Conservation (phyloP, 1,284 basidiomycete species). For the Cystobasidium sp. region DNA sequence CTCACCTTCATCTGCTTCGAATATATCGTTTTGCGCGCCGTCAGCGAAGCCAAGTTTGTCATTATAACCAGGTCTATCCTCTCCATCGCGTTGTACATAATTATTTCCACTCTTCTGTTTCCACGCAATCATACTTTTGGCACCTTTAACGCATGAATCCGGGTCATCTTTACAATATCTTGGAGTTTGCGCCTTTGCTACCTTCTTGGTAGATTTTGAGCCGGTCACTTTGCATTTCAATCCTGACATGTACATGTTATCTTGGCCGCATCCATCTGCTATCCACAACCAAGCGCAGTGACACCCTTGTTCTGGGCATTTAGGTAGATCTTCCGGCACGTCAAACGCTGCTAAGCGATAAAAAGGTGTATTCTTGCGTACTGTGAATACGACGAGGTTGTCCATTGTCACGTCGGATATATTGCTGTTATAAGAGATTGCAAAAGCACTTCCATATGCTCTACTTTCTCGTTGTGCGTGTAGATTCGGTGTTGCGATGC, state of each 20-base stretch:
- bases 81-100: not conserved
- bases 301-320: conserved; percentile 33
- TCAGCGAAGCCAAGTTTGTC: conserved; percentile 21
- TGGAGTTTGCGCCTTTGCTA: conserved; percentile 18
- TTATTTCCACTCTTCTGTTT: conserved; percentile 27
- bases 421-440: conserved; percentile 26
- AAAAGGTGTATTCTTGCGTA: conserved; percentile 27
- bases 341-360: conserved; percentile 21
- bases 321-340: conserved; percentile 22
- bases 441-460: conserved; percentile 29
- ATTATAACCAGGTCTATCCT: conserved; percentile 31
- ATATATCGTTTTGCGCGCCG: conserved; percentile 35
- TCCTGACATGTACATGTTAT: conserved; percentile 33
- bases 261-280: conserved; percentile 33
- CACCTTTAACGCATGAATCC: conserved; percentile 27
- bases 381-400: conserved; percentile 33
- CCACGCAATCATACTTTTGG: conserved; percentile 31
- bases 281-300: conserved; percentile 36
- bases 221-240: conserved; percentile 19
- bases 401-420: conserved; percentile 24
- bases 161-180: conserved; percentile 31
- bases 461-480: conserved; percentile 6
- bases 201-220: conserved; percentile 5
- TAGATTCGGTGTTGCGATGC: conserved; percentile 19
- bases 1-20: conserved; percentile 9